A percentile compares a stretch with the other conserved stretches of the same genome.
Evolutionary conservation across 495 filamentous ascomycete species (phyloP).

Genomic region (Tirmania nivea): DNA sequence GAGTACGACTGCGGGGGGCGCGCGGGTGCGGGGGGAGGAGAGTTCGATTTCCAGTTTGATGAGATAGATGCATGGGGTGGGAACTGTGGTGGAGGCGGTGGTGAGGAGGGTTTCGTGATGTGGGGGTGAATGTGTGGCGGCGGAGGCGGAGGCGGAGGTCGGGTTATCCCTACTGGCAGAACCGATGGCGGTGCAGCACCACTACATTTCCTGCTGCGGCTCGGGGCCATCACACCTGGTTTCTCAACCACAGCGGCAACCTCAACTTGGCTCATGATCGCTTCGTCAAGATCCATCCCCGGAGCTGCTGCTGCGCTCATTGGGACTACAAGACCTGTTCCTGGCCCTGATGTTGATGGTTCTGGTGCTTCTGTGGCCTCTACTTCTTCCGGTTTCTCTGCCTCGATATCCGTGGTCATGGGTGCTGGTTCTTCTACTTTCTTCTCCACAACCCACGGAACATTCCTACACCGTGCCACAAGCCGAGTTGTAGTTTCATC

Average conservation of each 20-base stretch:
- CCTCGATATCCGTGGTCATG: conserved; percentile 28
- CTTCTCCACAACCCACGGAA: conserved; percentile 44
- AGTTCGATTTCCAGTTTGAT: not conserved
- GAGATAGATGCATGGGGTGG: not conserved
- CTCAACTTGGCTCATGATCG: conserved; percentile 43
- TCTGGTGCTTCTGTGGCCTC: conserved; percentile 19
- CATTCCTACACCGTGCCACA: conserved; percentile 56
- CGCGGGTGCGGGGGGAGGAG: not conserved
- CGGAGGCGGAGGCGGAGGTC: not conserved
- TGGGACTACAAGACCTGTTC: conserved; percentile 29
- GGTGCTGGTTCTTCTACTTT: conserved; percentile 23
- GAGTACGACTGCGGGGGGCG: not conserved
- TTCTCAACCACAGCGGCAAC: conserved; percentile 63
- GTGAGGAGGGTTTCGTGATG: not conserved
- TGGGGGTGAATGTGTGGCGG: not conserved
- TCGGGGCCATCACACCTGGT: conserved; percentile 68
- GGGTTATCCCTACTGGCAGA: too few relatives aligned
- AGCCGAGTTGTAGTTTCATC: conserved; percentile 78
- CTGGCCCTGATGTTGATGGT: conserved; percentile 15
- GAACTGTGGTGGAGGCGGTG: not conserved
- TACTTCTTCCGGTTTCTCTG: conserved; percentile 26
- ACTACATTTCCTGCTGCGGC: conserved; percentile 24
- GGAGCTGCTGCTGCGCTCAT: conserved; percentile 1
- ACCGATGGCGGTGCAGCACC: not conserved
- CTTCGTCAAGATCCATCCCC: not conserved